These are phyloP conservation scores for Acarospora socialis DNA, from an alignment of 2,329 filamentous ascomycete species.

Conservation along the genomic window DNA sequence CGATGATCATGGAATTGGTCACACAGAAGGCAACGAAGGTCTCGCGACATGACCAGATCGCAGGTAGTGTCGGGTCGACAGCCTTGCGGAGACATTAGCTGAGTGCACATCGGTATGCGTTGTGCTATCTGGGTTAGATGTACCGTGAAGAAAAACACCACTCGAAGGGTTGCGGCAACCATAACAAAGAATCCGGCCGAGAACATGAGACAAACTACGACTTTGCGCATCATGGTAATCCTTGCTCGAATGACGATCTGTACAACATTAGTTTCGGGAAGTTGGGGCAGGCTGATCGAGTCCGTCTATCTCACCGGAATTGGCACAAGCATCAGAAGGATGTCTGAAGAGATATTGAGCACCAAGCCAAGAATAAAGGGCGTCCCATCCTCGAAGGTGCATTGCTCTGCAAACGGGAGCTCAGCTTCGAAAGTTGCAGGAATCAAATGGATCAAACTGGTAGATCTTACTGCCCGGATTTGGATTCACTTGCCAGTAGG, in stretches of 20 bases:
- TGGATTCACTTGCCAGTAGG: constrained; percentile 25
- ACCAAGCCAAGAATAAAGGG: constrained; percentile 22
- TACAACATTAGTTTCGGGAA: constrained; percentile 2
- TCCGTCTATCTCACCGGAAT: constrained; percentile 17
- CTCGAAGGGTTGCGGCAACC: constrained; percentile 18
- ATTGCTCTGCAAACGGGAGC: too few relatives aligned
- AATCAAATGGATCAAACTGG: too few relatives aligned
- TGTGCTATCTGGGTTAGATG: constrained; percentile 3
- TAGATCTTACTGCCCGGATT: constrained; percentile 24
- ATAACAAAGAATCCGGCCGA: constrained; percentile 23
- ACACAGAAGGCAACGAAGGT: constrained; percentile 26
- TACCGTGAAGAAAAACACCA: constrained; percentile 20
- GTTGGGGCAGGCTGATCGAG: too few relatives aligned
- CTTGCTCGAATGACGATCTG: constrained; percentile 19
- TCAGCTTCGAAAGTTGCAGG: too few relatives aligned
- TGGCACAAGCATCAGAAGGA: constrained; percentile 24
- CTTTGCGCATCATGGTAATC: constrained; percentile 19
- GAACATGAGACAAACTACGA: constrained; percentile 22
- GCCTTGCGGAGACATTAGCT: too few relatives aligned
- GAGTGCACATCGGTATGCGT: neutral
- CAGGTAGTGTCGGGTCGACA: constrained; percentile 11
- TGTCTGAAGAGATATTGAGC: constrained; percentile 23
- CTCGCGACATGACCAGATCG: constrained; percentile 28
- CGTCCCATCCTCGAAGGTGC: too few relatives aligned
- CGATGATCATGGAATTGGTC: constrained; percentile 24